Evolutionary conservation across 257 asterid genomes (phyloP).

Genomic region (Craterostigma plantagineum): DNA sequence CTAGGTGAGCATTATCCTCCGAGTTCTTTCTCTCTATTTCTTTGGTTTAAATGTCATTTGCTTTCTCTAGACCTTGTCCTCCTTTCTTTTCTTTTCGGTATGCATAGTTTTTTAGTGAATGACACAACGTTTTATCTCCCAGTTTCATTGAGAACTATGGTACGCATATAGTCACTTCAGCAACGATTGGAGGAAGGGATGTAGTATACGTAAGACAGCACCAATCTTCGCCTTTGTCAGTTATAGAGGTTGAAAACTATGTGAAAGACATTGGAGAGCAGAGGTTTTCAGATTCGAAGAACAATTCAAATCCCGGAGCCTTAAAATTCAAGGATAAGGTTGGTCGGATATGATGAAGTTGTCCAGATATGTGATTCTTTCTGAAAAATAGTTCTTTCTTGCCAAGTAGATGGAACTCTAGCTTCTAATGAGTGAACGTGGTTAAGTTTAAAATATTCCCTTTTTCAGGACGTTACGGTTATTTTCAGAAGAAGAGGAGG

Average conservation of each 20-base stretch:
- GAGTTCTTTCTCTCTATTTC: not conserved
- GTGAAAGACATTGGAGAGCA: constrained; percentile 85
- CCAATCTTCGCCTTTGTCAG: constrained; percentile 75
- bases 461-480: constrained; percentile 87
- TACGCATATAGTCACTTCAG: constrained; percentile 91
- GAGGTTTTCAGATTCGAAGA: constrained; percentile 70
- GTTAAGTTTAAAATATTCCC: constrained; percentile 5
- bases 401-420: not conserved
- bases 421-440: not conserved
- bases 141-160: constrained; percentile 96
- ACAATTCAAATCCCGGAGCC: constrained; percentile 50
- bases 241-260: constrained; percentile 57
- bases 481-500: constrained; percentile 99
- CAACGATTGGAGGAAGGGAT: constrained; percentile 92
- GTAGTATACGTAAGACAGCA: constrained; percentile 79
- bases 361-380: no score
- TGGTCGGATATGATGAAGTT: no score
- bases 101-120: constrained; percentile 10
- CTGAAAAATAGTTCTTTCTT: constrained; percentile 1
- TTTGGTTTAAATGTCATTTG: not conserved
- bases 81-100: constrained; percentile 2
- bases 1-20: constrained; percentile 76
- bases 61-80: not conserved
- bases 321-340: constrained; percentile 98
- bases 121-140: constrained; percentile 16